Base-by-base conservation (phyloP, 1,139 yeast species). In the Taphrina confusa region DNA sequence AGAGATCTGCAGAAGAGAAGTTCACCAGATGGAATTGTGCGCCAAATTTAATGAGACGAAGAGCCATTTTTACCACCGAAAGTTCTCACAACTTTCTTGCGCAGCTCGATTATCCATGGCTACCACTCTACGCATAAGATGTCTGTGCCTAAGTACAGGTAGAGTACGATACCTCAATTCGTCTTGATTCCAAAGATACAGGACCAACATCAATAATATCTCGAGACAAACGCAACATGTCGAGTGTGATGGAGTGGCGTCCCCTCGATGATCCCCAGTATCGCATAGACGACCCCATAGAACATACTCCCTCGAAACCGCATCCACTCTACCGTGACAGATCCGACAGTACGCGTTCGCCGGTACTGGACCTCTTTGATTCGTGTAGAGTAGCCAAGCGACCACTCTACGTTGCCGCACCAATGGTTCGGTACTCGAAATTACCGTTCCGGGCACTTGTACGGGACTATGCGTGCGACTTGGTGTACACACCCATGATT, bases 351-450 rank as follows among this genome's bases (percentile, higher is more conserved):
- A 1, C 16, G 5, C 42, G 39, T 18, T 33, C 36, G 4, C 39
- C 52, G 31, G 40, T 47, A 6, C 27, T 16, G 11, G 42, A 74
- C 39, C 80, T 85, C 31, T 75, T 85, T 25, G 74, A 76, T 46
- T 73, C 75, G 64, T 75, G 80, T 67, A 71, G 72, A 62, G 66
- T 63, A 14, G 76, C 78, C 55, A 79, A 79, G 0, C 74, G 88
- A 61, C 88, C 90, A 0, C 92, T 84, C 0, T 80, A 78, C 63
- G 80, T 92, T 14, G 92, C 95, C 0, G 98, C 97, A 0, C 98
- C 98, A 4, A 92, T 92, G 98, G 98, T 92, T 0, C 77, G 98
- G 59, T 92, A 92, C 75, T 89, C 96, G 1, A 92, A 92, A 72
- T 79, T 94, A 44, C 96, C 98, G 2, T 92, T 92, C 69, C 79